Percentiles rank a stretch among this genome's conserved stretches.
These are phyloP conservation scores for Barnettozyma vustinii DNA, from an alignment of 805 yeast genomes.

Conservation along the genomic window DNA sequence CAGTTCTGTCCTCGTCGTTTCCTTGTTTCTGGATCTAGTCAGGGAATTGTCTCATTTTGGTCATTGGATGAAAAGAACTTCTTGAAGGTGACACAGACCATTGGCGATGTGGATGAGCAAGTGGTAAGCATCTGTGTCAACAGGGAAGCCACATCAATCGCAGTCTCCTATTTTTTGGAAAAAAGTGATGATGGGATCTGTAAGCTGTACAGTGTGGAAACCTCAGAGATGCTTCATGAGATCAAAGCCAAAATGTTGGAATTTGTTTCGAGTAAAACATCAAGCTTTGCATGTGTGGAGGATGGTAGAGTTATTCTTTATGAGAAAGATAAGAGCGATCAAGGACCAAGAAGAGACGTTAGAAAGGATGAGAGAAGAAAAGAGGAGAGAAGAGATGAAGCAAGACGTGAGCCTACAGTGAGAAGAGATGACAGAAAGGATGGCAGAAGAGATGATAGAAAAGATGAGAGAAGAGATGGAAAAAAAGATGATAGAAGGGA, in stretches of 20 bases:
- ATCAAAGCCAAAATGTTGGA: background rate
- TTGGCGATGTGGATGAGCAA: constrained; percentile 39
- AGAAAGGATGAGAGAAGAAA: background rate
- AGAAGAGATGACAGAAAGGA: constrained; percentile 1
- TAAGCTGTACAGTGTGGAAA: background rate
- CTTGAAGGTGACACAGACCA: constrained; percentile 33
- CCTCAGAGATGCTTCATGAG: background rate
- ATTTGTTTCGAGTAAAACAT: background rate
- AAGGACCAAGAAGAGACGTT: background rate
- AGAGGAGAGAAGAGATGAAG: background rate
- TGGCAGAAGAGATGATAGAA: background rate
- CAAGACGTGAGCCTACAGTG: background rate
- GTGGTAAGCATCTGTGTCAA: constrained; percentile 18
- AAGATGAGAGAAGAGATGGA: background rate
- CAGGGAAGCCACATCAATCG: background rate
- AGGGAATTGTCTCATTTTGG: constrained; percentile 53
- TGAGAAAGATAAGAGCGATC: background rate
- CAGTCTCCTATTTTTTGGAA: background rate
- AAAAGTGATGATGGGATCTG: background rate
- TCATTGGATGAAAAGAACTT: constrained; percentile 23
- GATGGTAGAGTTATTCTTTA: constrained; percentile 1
- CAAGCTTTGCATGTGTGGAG: background rate
- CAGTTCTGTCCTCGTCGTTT: constrained; percentile 43
- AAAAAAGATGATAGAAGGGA: background rate
- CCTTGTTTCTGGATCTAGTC: constrained; percentile 50